Evolutionary conservation across 495 filamentous ascomycete species (phyloP), one percentile per base, ranked within the genome.

Genomic region (Penicillium lagena): DNA sequence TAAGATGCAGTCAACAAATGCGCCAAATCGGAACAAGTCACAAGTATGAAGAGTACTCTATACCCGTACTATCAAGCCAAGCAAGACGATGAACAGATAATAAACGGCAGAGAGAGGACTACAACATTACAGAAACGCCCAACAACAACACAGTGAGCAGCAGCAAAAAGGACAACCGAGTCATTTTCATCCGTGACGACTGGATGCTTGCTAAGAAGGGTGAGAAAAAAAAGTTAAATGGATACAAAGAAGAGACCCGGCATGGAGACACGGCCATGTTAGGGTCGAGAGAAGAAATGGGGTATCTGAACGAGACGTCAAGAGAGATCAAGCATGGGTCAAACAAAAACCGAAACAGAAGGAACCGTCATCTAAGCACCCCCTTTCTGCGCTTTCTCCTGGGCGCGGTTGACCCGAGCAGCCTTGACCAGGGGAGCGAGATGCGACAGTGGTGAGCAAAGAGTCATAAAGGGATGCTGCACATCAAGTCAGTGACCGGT

Each of bases 391-490:
- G 83, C 80, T 60, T 89, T 88, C 64, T 98, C 93, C 56, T 91
- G 83, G 11, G 82, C 83, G 48, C 90, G 77, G 39, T 87, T 89
- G 52, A 81, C 74, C 37, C 93, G 79, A 35, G 93, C 93, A 38
- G 90, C 84, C 52, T 81, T 79, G 35, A 98, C 93, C 39, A 98
- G 76, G 29, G 93, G 93, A 11, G 94, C 66, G 66, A 85, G 66
- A 70, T 87, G 79, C 63, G 75, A 70, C 54, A 98, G 63, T 51
- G 79, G 80, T 67, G 91, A 89, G 27, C 84, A 83, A 22, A 70
- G 65, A 49, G 76, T 68, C 64, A 97, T 93, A 66, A 97, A 98
- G 3, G 83, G 82, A 64, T 98, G 93, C 94, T 98, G 52, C 12
- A 43, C 43, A 48, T 39, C 28, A 28, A 31, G 54, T 75, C 49